These are phyloP conservation scores for Pseudoscleropodium purum DNA, from an alignment of 225 moss, liverwort and hornwort genomes.

Conservation along the genomic window DNA sequence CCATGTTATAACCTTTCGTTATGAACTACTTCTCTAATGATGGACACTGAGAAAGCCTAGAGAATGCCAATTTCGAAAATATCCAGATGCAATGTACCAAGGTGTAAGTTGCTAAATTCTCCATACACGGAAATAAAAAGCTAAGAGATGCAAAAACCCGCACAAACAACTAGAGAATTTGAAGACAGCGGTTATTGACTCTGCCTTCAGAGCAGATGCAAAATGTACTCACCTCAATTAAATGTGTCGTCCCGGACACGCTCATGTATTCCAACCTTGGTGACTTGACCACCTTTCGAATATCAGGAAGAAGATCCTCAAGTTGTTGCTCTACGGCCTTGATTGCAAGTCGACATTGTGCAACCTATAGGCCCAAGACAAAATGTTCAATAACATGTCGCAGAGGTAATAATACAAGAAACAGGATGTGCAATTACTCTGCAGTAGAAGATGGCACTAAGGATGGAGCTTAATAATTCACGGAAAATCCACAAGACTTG, in stretches of 20 bases:
- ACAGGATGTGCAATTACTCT: not conserved
- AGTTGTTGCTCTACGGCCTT: slow-evolving; percentile 59
- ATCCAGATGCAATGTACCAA: not conserved
- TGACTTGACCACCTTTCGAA: slow-evolving; percentile 52
- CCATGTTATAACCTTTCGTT: not conserved
- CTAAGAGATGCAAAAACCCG: not conserved
- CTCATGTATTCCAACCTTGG: slow-evolving; percentile 60
- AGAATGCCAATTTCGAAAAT: not conserved
- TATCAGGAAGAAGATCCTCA: slow-evolving; percentile 56
- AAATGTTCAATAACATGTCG: not conserved
- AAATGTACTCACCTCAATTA: slow-evolving; percentile 61
- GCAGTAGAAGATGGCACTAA: not conserved
- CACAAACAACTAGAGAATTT: not conserved
- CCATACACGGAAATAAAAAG: not conserved
- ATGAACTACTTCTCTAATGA: not conserved
- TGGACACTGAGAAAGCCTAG: not conserved
- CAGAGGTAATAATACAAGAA: not conserved
- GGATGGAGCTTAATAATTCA: not conserved
- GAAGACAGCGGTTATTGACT: not conserved
- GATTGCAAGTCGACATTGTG: slow-evolving; percentile 59
- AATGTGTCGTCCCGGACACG: slow-evolving; percentile 58
- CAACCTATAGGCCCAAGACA: slow-evolving; percentile 35
- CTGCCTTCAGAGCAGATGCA: not conserved
- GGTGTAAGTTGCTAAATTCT: not conserved
- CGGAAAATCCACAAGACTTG: not conserved